Conservation (phyloP, 2,329 filamentous ascomycete genomes). For the Beauveria sp. region DNA sequence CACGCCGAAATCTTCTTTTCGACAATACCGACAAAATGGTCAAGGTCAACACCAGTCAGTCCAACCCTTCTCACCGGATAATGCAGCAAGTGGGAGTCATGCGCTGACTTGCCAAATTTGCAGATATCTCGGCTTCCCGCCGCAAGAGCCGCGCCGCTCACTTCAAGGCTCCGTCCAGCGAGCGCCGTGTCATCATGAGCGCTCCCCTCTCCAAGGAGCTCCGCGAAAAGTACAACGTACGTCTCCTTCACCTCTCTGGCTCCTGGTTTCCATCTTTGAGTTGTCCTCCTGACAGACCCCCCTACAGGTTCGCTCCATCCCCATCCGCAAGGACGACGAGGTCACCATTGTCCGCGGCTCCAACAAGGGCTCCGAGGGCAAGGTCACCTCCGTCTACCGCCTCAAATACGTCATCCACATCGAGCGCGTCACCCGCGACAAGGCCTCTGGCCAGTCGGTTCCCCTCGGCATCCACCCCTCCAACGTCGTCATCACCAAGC, state of each 20-base stretch:
- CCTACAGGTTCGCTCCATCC: slow-evolving; percentile 79
- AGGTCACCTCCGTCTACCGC: slow-evolving; percentile 95
- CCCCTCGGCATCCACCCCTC: slow-evolving; percentile 91
- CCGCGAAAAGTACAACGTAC: slow-evolving; percentile 97
- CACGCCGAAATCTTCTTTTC: slow-evolving; percentile 16
- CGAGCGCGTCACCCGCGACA: slow-evolving; percentile 94
- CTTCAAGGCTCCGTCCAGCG: slow-evolving; percentile 90
- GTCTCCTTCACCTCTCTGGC: slow-evolving; percentile 25
- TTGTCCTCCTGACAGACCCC: neutral
- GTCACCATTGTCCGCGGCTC: slow-evolving; percentile 84
- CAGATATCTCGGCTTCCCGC: slow-evolving; percentile 68
- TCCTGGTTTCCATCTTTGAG: neutral
- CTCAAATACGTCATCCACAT: slow-evolving; percentile 97
- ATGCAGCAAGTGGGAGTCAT: neutral
- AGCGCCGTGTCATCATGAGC: slow-evolving; percentile 95
- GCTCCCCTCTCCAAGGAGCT: slow-evolving; percentile 94
- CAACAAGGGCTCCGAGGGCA: slow-evolving; percentile 98
- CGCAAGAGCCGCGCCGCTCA: slow-evolving; percentile 99
- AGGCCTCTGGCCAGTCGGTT: slow-evolving; percentile 93
- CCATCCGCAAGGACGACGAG: slow-evolving; percentile 96
- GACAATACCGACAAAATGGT: slow-evolving; percentile 50
- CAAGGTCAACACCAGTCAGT: slow-evolving; percentile 59
- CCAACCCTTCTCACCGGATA: neutral
- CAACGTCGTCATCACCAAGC: slow-evolving; percentile 97
- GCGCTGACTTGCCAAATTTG: neutral